Base-by-base conservation (phyloP, 2,329 filamentous ascomycete genomes). In the Trichoderma citrinoviride region DNA sequence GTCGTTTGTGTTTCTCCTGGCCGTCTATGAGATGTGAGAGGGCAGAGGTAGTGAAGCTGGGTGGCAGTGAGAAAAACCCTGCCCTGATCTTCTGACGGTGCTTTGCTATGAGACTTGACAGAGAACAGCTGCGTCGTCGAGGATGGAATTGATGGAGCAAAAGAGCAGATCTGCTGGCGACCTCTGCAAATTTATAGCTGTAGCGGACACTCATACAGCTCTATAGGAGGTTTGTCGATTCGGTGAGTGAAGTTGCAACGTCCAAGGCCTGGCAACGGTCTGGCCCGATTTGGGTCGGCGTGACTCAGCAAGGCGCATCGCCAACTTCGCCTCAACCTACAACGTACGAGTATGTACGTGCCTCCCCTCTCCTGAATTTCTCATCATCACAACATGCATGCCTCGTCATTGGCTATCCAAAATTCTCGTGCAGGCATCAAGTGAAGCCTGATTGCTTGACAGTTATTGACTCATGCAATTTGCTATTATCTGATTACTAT, bases 231-330 rank as follows among this genome's bases (percentile, higher is more conserved):
- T 19, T 21, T 7, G 7, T 19, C 12, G 25, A 41, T 55, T 21
- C 12, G 10, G 33, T 5, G n/a, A 60, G 33, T 49, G 3, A 40
- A 55, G 33, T 41, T 14, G 21, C 12, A 15, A 41, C 33, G 19
- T 40, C 23, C 6, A n/a, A 27, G 52, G 40, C 19, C 52, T 55
- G 21, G 52, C 12, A 19, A 10, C n/a, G 29, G 29, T 37, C 12
- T 19, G 15, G 49, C 27, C 49, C 19, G 33, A 21, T 53, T 44
- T 37, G 23, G 33, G 27, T 58, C 64, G 60, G 64, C 21, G 60
- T 66, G 64, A 66, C 64, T 66, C 64, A 66, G 64, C 64, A 43
- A 27, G 41, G 33, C 8, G 44, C 58, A 53, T 33, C 56, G 43
- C 56, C 56, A 60, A 25, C 5, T 43, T 40, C 37, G 15, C 19